Base-by-base conservation (phyloP, 306 rosid genomes). In the Quercus agrifolia region DNA sequence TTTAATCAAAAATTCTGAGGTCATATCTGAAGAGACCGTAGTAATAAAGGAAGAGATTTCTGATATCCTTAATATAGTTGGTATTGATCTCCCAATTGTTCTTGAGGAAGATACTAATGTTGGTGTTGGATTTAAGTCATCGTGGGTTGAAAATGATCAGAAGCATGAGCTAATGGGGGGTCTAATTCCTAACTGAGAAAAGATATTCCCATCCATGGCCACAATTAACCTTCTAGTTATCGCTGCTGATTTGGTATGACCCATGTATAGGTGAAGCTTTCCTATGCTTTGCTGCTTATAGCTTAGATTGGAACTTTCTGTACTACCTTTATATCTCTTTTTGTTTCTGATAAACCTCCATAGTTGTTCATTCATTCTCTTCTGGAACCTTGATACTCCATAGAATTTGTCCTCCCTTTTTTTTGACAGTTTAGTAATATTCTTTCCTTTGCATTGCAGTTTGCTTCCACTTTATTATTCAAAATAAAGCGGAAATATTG, bases 121-220 rank as follows among this genome's bases (percentile, higher is more conserved):
- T 25, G 86, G 27, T 25, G 79, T 75, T 56, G 83, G 76, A 44
- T 73, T 76, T 71, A 79, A 71, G 77, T 35, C 88, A 67, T 86
- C 83, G 83, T 76, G 81, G 83, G 56, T 51, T 77, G 81, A 64
- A 70, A 78, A 59, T 77, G 85, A 56, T 31, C 85, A 74, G 13
- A 78, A 83, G 73, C 87, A 75, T 52, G 84, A 75, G 76, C 28
- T 77, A 56, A 74, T 72, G 75, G 59, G 78, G 74, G 75, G 74
- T 80, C 57, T 83, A 67, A 51, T 71, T 20, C 71, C 83, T 33
- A 82, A 75, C 76, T 78, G 23, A 79, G 76, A 64, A 35, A 4
- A 81, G 54, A 59, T 70, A 80, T 17, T 74, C 70, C 59, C 70
- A 27, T 61, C 44, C 27, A 18, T 56, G n/a, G 51, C 73, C 68